These are phyloP conservation scores for Themeda triandra DNA, from an alignment of 176 grass and related monocot genomes.

Conservation along the genomic window DNA sequence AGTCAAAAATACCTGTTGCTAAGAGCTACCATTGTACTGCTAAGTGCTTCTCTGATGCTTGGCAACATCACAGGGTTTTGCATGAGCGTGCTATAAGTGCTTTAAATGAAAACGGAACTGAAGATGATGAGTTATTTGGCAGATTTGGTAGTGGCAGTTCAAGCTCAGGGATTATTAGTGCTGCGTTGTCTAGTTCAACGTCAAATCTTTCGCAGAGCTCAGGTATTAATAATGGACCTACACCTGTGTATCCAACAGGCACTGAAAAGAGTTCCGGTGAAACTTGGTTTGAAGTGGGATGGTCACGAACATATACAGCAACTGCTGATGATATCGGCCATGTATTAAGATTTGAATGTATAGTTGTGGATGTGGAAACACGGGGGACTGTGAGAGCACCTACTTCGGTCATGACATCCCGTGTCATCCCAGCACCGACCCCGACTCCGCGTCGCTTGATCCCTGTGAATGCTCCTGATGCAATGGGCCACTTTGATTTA, in stretches of 20 bases:
- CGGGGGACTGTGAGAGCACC: slow-evolving; percentile 47
- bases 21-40: slow-evolving; percentile 86
- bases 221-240: slow-evolving; percentile 44
- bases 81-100: slow-evolving; percentile 72
- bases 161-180: slow-evolving; percentile 32
- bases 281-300: slow-evolving; percentile 73
- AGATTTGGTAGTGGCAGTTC: slow-evolving; percentile 44
- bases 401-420: slow-evolving; percentile 61
- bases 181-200: slow-evolving; percentile 39
- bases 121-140: slow-evolving; percentile 75
- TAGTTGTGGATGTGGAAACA: slow-evolving; percentile 56
- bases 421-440: slow-evolving; percentile 81
- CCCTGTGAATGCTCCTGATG: slow-evolving; percentile 55
- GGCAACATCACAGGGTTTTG: slow-evolving; percentile 74
- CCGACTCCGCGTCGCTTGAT: slow-evolving; percentile 73
- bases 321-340: slow-evolving; percentile 81
- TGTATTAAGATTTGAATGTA: slow-evolving; percentile 80
- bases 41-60: slow-evolving; percentile 83
- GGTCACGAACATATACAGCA: slow-evolving; percentile 69
- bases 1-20: slow-evolving; percentile 77
- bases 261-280: slow-evolving; percentile 66
- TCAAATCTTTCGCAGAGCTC: slow-evolving; percentile 41
- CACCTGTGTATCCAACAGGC: slow-evolving; percentile 36
- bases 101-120: slow-evolving; percentile 65
- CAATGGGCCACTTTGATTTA: slow-evolving; percentile 50